Evolutionary conservation across 2,329 filamentous ascomycete genomes (phyloP), one percentile per base, ranked within the genome.

Genomic region (Exophiala mesophila): DNA sequence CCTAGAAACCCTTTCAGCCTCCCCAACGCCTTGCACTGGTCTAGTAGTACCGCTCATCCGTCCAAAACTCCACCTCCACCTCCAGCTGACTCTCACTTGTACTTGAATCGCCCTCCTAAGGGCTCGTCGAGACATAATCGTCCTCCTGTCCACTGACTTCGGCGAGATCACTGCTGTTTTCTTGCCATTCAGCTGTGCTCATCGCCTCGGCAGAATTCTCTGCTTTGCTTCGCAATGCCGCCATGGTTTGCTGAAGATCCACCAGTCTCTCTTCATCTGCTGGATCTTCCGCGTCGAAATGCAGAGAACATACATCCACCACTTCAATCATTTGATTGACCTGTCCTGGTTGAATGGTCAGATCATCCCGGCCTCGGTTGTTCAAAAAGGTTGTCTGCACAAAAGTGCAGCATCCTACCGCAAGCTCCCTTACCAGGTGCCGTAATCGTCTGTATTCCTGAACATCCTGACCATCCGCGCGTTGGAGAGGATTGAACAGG

Each of bases 401-500:
- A 34, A 49, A 42, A 15, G 13, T 38, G 16, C 36, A 21, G 15
- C 42, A 44, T n/a, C 34, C 29, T 12, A 3, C 33, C n/a, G 51
- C 49, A 26, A 55, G 39, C 18, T 50, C 41, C 16, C 41, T 36
- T 28, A 36, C 41, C n/a, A 43, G 35, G 3, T 16, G 5, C 4
- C 40, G 36, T 24, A 54, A 44, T 3, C 18, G 23, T 3, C 37
- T 32, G 29, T 49, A 39, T 6, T 30, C 17, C n/a, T 16, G 32
- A 9, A 33, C 44, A 29, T 54, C 50, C 44, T 39, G 39, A 62
- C 59, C 26, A 60, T 59, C 23, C 51, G 46, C 31, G 62, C 60
- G 30, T 56, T 61, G 43, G 21, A 54, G 31, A 18, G 48, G 52
- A 31, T 55, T 56, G 47, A 74, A 72, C 13, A 74, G 47, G 17